Conservation (phyloP, 352 stramenopile species). For the Pythium scleroteichum region DNA sequence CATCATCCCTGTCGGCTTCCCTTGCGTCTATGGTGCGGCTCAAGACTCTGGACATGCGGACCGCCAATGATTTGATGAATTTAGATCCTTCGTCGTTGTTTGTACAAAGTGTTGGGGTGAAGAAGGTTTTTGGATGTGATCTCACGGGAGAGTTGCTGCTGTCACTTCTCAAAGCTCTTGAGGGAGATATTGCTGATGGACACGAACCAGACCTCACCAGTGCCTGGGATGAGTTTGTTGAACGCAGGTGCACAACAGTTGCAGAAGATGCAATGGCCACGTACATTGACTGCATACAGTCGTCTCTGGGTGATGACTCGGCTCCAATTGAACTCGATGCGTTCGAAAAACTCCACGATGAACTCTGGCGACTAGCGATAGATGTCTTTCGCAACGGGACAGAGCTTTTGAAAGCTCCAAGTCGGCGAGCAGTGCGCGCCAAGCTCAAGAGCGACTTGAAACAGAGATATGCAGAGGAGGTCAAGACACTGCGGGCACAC, state of each 20-base stretch:
- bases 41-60: conserved; percentile 34
- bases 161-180: conserved; percentile 38
- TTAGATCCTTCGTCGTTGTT: conserved; percentile 29
- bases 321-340: conserved; percentile 64
- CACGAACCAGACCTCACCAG: conserved; percentile 51
- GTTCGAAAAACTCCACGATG: conserved; percentile 69
- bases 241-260: conserved; percentile 47
- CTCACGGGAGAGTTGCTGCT: conserved; percentile 60
- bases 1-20: not conserved
- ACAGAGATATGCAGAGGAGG: conserved; percentile 39
- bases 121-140: conserved; percentile 65
- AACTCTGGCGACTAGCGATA: conserved; percentile 70
- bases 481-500: conserved; percentile 38
- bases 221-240: conserved; percentile 71
- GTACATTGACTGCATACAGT: conserved; percentile 77
- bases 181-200: conserved; percentile 29
- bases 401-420: conserved; percentile 39
- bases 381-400: conserved; percentile 58
- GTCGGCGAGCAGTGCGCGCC: conserved; percentile 44
- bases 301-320: conserved; percentile 42
- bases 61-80: not conserved
- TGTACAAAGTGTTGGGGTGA: conserved; percentile 37
- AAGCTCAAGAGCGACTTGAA: conserved; percentile 56
- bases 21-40: conserved; percentile 39
- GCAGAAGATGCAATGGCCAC: conserved; percentile 65